Base-by-base conservation (phyloP, 75 land plant genomes). In the Pinus albicaulis region DNA sequence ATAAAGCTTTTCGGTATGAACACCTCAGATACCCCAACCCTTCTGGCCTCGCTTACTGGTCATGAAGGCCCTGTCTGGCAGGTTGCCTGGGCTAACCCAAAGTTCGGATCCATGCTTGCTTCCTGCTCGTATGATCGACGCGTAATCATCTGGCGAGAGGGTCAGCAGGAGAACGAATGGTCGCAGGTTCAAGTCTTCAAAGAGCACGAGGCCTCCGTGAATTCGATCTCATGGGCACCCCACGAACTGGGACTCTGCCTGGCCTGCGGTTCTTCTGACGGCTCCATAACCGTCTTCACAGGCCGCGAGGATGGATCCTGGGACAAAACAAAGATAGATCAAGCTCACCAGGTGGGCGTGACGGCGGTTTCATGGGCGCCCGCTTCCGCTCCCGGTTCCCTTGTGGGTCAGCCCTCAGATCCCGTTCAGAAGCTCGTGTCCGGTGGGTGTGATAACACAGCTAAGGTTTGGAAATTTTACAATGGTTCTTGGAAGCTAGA, bases 301-400 rank as follows among this genome's bases (percentile, higher is more conserved):
- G 74, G 44, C 31, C 31, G 31, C 31, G 31, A 28, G 31, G 31
- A 28, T 28, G 31, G 31, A 28, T 28, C 31, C 31, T 86, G 88
- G 88, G 86, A 86, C 53, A 80, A 63, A 55, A 62, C 55, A 5
- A 80, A 80, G 80, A 80, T 86, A 48, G 81, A 85, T 68, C 88
- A 84, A 65, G 88, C 87, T 3, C 93, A 92, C 76, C 89, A 41
- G 71, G 92, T 92, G 6, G 94, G 94, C 14, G 94, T 92, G 17
- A 89, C 92, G 22, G 85, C 94, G 0, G 92, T 92, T 48, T 87
- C 94, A 4, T 92, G 94, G 94, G 92, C 92, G 7, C 89, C 94
- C 14, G 74, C 90, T 0, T 52, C 74, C 60, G 84, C 81, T 44
- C 92, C 92, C 5, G 94, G 92, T 22, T 84, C 92, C 26, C 78